Evolutionary conservation across 1,284 basidiomycete species (phyloP).

Genomic region (Exobasidium cylindrosporum): DNA sequence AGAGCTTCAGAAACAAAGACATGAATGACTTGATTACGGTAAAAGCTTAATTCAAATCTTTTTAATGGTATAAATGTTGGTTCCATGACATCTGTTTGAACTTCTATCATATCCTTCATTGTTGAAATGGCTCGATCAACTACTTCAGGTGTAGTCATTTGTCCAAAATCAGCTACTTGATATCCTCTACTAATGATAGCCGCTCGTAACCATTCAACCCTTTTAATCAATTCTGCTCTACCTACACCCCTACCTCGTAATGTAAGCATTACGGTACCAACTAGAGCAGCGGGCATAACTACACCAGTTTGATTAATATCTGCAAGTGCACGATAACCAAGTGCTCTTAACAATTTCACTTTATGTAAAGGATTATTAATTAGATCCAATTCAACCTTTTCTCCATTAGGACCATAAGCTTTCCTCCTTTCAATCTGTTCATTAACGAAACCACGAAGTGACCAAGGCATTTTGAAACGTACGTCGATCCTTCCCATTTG

Average conservation of each 20-base stretch:
- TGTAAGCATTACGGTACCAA: slow-evolving; percentile 55
- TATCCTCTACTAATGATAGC: slow-evolving; percentile 54
- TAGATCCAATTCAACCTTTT: slow-evolving; percentile 33
- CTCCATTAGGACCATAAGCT: slow-evolving; percentile 22
- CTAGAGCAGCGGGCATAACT: slow-evolving; percentile 56
- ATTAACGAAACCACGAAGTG: slow-evolving; percentile 50
- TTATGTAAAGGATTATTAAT: slow-evolving; percentile 38
- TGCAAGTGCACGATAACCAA: slow-evolving; percentile 55
- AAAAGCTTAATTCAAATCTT: slow-evolving; percentile 56
- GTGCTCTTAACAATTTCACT: slow-evolving; percentile 48
- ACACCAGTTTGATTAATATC: slow-evolving; percentile 56
- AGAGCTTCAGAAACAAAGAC: slow-evolving; percentile 49
- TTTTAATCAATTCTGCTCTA: slow-evolving; percentile 49
- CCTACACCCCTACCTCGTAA: slow-evolving; percentile 55
- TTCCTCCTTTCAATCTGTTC: slow-evolving; percentile 44
- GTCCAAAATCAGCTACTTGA: slow-evolving; percentile 54
- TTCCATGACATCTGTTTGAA: slow-evolving; percentile 54
- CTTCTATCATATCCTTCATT: slow-evolving; percentile 53
- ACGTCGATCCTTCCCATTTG: slow-evolving; percentile 56
- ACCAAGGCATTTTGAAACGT: slow-evolving; percentile 56
- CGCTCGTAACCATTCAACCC: slow-evolving; percentile 50
- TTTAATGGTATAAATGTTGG: slow-evolving; percentile 52
- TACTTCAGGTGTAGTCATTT: slow-evolving; percentile 44
- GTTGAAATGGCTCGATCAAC: slow-evolving; percentile 51
- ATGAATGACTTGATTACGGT: slow-evolving; percentile 55